phyloP scores from a whole-genome alignment of 2,329 filamentous ascomycete genomes.

The Aureobasidium melanogenum region DNA sequence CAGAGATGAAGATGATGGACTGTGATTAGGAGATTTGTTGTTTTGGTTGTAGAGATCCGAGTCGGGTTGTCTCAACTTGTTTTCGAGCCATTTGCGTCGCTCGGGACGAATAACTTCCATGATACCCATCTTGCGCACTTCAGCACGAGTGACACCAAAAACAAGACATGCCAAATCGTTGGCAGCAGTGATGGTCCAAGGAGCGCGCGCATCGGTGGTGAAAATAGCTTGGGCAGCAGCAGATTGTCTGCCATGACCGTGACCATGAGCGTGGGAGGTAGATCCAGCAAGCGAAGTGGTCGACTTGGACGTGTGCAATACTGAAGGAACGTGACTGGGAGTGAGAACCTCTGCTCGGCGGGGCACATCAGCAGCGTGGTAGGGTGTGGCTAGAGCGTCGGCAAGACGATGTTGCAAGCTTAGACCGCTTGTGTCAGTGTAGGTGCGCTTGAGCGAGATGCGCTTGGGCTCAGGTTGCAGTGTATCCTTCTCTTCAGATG shows the following conservation, averaged over 20 bases:
- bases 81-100: conserved; percentile 78
- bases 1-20: conserved; percentile 13
- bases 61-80: conserved; percentile 63
- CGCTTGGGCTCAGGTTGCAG: conserved; percentile 14
- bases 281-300: conserved; percentile 18
- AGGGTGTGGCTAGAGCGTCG: conserved; percentile 78
- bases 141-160: conserved; percentile 97
- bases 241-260: conserved; percentile 82
- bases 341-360: conserved; percentile 20
- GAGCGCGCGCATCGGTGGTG: conserved; percentile 80
- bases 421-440: conserved; percentile 70
- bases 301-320: conserved; percentile 26
- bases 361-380: conserved; percentile 44
- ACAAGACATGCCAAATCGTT: conserved; percentile 94
- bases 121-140: conserved; percentile 90
- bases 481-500: neutral
- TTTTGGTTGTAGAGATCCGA: conserved; percentile 17
- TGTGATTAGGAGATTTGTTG: conserved; percentile 26
- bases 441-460: conserved; percentile 63
- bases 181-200: conserved; percentile 92
- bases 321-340: conserved; percentile 19
- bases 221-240: conserved; percentile 94
- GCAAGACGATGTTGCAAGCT: conserved; percentile 74
- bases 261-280: conserved; percentile 38
- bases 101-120: conserved; percentile 90